Conservation (phyloP, 768 basidiomycete species). For the Lactarius tabidus region DNA sequence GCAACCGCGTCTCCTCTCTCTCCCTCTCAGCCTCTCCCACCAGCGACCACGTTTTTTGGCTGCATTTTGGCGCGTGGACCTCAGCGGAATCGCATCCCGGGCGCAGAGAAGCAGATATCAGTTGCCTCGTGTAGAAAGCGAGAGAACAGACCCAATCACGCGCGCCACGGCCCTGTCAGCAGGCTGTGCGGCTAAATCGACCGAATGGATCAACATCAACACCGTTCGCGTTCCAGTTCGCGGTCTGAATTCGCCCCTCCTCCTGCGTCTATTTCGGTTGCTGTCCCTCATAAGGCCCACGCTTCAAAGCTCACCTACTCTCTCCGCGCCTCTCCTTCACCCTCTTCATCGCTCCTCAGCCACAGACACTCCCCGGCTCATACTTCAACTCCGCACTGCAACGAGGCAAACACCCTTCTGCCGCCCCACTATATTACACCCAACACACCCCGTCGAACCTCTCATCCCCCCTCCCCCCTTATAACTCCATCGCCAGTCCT, state of each 20-base stretch:
- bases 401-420: slow-evolving; percentile 22
- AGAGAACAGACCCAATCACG: slow-evolving; percentile 21
- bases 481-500: slow-evolving; percentile 28
- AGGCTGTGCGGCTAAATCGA: slow-evolving; percentile 16
- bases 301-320: neutral
- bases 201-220: slow-evolving; percentile 20
- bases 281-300: slow-evolving; percentile 21
- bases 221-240: slow-evolving; percentile 21
- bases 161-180: slow-evolving; percentile 16
- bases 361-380: slow-evolving; percentile 16
- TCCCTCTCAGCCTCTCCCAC: neutral
- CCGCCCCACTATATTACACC: slow-evolving; percentile 20
- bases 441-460: slow-evolving; percentile 18
- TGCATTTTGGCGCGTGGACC: neutral
- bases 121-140: slow-evolving; percentile 18
- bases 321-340: slow-evolving; percentile 1
- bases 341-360: slow-evolving; percentile 5
- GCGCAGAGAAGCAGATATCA: slow-evolving; percentile 15
- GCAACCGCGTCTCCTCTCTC: neutral
- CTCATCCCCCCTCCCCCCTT: slow-evolving; percentile 9
- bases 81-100: neutral
- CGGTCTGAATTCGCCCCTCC: slow-evolving; percentile 19
- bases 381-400: slow-evolving; percentile 21
- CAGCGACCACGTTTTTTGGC: neutral
- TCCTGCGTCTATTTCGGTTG: neutral